Percentiles rank a stretch among this genome's conserved stretches.
These are phyloP conservation scores for Triticum timopheevii DNA, from an alignment of 176 grass and related monocot genomes.

Conservation along the genomic window DNA sequence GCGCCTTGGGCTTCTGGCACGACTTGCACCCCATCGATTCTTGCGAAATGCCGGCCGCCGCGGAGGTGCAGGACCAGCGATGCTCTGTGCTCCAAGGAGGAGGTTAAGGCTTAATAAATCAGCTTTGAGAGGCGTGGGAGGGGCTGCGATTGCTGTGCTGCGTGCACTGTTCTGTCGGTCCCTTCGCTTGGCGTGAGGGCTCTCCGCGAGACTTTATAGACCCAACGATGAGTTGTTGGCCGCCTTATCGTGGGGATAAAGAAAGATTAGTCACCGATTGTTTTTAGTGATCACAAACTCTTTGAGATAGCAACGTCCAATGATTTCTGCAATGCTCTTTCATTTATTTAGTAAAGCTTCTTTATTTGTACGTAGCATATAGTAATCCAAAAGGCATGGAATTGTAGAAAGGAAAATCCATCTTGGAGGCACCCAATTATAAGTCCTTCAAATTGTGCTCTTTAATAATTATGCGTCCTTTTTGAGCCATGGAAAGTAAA, in stretches of 20 bases:
- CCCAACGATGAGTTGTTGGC: not conserved
- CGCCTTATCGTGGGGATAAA: slow-evolving; percentile 1
- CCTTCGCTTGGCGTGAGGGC: slow-evolving; percentile 37
- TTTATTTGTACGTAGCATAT: not conserved
- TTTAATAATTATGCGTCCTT: too few relatives aligned
- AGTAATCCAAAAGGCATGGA: not conserved
- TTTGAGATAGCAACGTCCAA: not conserved
- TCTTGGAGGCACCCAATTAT: not conserved
- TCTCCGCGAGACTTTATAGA: slow-evolving; percentile 27
- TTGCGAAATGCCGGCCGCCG: not conserved
- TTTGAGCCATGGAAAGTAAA: too few relatives aligned
- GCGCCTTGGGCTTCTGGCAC: slow-evolving; percentile 84
- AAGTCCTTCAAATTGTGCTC: not conserved
- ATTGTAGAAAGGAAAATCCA: not conserved
- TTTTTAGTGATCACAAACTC: not conserved
- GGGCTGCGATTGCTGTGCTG: not conserved
- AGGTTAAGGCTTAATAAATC: not conserved
- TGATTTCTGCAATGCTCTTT: not conserved
- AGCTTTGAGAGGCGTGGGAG: not conserved
- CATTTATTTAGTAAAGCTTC: not conserved
- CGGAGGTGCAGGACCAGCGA: not conserved
- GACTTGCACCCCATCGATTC: slow-evolving; percentile 71
- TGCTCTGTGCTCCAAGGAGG: not conserved
- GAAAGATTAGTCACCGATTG: not conserved
- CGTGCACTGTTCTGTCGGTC: slow-evolving; percentile 38